Percentiles rank a stretch among this genome's conserved stretches.
Evolutionary conservation across 2,329 filamentous ascomycete genomes (phyloP).

Genomic region (Alternaria tenuissima): DNA sequence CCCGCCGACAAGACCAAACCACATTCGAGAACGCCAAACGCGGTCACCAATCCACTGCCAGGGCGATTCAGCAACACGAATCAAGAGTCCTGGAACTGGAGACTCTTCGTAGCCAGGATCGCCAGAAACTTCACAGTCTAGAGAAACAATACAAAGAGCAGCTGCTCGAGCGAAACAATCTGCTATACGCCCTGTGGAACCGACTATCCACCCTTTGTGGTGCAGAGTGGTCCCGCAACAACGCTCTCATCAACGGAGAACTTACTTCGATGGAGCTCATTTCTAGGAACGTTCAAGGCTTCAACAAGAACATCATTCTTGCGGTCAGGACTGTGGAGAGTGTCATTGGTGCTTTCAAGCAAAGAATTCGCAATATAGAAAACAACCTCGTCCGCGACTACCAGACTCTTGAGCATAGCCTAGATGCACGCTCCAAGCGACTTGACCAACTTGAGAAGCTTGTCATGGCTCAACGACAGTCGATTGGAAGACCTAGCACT

Average conservation of each 20-base stretch:
- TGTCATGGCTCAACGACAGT: conserved; percentile 58
- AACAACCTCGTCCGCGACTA: conserved; percentile 92
- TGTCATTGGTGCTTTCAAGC: conserved; percentile 79
- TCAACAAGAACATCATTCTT: conserved; percentile 86
- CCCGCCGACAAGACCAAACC: conserved; percentile 84
- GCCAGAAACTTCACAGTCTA: conserved; percentile 75
- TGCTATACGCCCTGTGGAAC: conserved; percentile 91
- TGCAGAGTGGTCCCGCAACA: conserved; percentile 88
- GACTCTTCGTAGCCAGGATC: conserved; percentile 77
- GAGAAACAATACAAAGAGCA: conserved; percentile 87
- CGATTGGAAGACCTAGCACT: conserved; percentile 50
- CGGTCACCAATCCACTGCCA: conserved; percentile 84
- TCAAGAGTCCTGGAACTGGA: conserved; percentile 87
- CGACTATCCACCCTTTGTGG: conserved; percentile 86
- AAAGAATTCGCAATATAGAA: conserved; percentile 84
- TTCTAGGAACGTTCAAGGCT: conserved; percentile 82
- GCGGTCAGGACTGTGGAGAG: conserved; percentile 88
- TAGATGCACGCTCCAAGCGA: conserved; percentile 82
- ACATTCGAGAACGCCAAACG: conserved; percentile 89
- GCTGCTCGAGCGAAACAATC: conserved; percentile 84
- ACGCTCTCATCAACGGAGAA: conserved; percentile 87
- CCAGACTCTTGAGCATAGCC: conserved; percentile 79
- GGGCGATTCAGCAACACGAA: conserved; percentile 85
- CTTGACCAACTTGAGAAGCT: conserved; percentile 86
- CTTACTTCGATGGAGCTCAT: conserved; percentile 87